Conservation (phyloP, 805 yeast genomes). For the Starmerella vaccinii region DNA sequence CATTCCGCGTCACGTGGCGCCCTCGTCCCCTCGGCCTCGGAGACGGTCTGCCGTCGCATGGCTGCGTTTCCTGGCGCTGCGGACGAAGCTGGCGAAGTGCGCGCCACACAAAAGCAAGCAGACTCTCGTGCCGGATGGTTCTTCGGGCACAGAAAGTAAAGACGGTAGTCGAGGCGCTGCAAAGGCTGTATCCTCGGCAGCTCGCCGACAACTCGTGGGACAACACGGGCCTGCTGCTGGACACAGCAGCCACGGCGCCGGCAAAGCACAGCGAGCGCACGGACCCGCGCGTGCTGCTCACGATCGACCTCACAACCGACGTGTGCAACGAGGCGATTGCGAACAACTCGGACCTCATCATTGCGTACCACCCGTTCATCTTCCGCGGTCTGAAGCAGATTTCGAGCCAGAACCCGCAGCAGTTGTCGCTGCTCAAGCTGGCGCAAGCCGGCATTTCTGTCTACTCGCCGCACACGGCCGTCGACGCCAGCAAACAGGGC, state of each 20-base stretch:
- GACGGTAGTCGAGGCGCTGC: conserved; percentile 33
- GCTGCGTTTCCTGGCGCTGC: too few species aligned
- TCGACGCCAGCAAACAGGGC: conserved; percentile 86
- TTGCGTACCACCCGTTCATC: conserved; percentile 92
- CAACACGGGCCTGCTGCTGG: conserved; percentile 83
- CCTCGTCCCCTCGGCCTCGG: too few species aligned
- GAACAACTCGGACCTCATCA: conserved; percentile 43
- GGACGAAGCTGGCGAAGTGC: too few species aligned
- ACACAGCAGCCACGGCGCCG: conserved; percentile 34
- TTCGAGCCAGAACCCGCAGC: conserved; percentile 66
- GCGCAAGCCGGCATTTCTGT: conserved; percentile 75
- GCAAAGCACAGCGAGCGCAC: conserved; percentile 24
- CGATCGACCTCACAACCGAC: conserved; percentile 73
- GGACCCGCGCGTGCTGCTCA: conserved; percentile 40
- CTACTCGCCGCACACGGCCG: conserved; percentile 92
- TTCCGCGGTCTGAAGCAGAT: conserved; percentile 77
- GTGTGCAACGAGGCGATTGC: conserved; percentile 80
- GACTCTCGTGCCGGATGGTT: too few species aligned
- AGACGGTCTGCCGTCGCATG: too few species aligned
- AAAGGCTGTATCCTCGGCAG: conserved; percentile 65
- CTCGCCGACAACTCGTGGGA: conserved; percentile 91
- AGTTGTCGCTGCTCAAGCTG: conserved; percentile 58
- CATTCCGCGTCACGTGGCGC: too few species aligned
- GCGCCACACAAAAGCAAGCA: too few species aligned
- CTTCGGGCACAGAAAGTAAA: conserved; percentile 9